Percentiles rank a stretch among this genome's conserved stretches.
phyloP scores from a whole-genome alignment of 176 grass and related monocot genomes.

The Leersia perrieri region DNA sequence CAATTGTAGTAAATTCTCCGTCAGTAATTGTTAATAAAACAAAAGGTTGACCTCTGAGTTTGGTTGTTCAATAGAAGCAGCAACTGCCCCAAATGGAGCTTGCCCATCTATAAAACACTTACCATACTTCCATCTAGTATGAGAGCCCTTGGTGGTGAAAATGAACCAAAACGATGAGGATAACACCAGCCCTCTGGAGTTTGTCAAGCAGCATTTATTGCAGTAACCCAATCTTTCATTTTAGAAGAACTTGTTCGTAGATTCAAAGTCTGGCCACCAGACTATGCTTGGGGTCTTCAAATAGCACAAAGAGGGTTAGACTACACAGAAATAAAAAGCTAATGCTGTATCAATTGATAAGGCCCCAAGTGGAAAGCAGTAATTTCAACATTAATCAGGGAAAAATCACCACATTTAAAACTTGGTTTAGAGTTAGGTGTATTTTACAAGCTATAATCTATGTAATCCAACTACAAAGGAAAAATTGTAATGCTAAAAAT shows the following conservation, averaged over 20 bases:
- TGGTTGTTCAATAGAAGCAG: slow-evolving; percentile 82
- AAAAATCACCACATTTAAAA: too few relatives aligned
- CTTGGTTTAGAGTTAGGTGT: too few relatives aligned
- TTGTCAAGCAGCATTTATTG: slow-evolving; percentile 87
- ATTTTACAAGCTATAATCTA: too few relatives aligned
- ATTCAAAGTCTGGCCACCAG: slow-evolving; percentile 68
- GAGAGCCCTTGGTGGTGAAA: slow-evolving; percentile 85
- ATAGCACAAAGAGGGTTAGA: too few relatives aligned
- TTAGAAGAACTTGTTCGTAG: slow-evolving; percentile 68
- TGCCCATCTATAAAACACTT: slow-evolving; percentile 90
- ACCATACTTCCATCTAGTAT: slow-evolving; percentile 71
- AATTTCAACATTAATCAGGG: too few relatives aligned
- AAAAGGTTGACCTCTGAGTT: slow-evolving; percentile 71
- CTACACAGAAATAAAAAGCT: too few relatives aligned
- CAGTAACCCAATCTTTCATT: slow-evolving; percentile 84
- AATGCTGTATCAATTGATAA: too few relatives aligned
- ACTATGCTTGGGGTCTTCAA: too few relatives aligned
- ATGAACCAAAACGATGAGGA: slow-evolving; percentile 88
- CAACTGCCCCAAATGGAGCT: slow-evolving; percentile 84
- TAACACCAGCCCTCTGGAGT: slow-evolving; percentile 90
- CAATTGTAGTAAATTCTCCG: slow-evolving; percentile 9
- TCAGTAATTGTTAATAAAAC: slow-evolving; percentile 18
- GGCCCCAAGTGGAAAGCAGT: too few relatives aligned
- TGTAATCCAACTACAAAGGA: too few relatives aligned
- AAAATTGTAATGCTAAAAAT: too few relatives aligned